phyloP scores from a whole-genome alignment of 2,329 filamentous ascomycete species.

The Fusarium sp. region DNA sequence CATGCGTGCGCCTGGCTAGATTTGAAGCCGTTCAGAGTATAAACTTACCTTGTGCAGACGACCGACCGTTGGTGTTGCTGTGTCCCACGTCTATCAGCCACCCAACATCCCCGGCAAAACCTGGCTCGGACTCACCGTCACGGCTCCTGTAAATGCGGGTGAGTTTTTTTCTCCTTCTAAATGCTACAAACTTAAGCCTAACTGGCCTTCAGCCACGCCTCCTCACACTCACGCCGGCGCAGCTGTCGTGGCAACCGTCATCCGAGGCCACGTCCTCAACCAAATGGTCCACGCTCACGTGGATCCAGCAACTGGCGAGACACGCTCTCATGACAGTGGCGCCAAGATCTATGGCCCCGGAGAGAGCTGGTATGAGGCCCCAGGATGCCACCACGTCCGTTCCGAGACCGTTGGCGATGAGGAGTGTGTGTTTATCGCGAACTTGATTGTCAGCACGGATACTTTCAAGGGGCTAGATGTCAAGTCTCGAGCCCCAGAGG shows the following conservation, averaged over 20 bases:
- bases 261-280: slow-evolving; percentile 27
- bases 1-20: neutral
- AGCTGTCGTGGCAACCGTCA: slow-evolving; percentile 23
- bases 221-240: slow-evolving; percentile 28
- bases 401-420: slow-evolving; percentile 28
- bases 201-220: slow-evolving; percentile 12
- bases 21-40: neutral
- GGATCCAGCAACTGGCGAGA: slow-evolving; percentile 14
- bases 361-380: slow-evolving; percentile 35
- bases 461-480: slow-evolving; percentile 24
- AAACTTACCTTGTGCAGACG: slow-evolving; percentile 2
- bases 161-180: neutral
- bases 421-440: slow-evolving; percentile 26
- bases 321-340: slow-evolving; percentile 7
- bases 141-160: slow-evolving; percentile 21
- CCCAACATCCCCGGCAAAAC: slow-evolving; percentile 18
- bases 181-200: neutral
- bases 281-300: slow-evolving; percentile 29
- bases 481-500: slow-evolving; percentile 4
- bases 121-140: slow-evolving; percentile 24
- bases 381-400: slow-evolving; percentile 33
- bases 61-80: slow-evolving; percentile 16
- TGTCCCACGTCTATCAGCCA: slow-evolving; percentile 16
- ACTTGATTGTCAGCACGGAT: slow-evolving; percentile 19
- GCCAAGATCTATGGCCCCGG: slow-evolving; percentile 30